Evolutionary conservation across 306 rosid genomes (phyloP).

Genomic region (Sesbania bispinosa): DNA sequence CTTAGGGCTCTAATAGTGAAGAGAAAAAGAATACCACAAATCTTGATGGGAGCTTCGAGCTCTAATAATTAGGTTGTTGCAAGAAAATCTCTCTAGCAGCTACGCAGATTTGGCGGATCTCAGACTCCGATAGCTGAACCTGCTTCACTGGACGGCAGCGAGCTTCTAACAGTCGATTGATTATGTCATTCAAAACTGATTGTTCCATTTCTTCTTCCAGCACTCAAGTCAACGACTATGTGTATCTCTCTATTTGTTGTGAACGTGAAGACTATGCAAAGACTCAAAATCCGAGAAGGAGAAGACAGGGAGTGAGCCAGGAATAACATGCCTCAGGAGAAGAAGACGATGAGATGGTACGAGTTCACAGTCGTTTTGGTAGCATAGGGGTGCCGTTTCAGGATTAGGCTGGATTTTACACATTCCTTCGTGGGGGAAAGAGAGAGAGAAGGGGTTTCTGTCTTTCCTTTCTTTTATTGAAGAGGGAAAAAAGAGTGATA

Average conservation of each 20-base stretch:
- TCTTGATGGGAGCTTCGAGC: slow-evolving; percentile 91
- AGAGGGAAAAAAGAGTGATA: not conserved
- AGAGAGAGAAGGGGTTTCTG: not conserved
- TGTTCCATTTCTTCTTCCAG: slow-evolving; percentile 55
- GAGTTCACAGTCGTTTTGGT: slow-evolving; percentile 31
- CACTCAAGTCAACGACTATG: slow-evolving; percentile 3
- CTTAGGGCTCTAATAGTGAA: too few species aligned
- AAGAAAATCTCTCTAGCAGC: slow-evolving; percentile 70
- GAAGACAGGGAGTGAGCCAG: not conserved
- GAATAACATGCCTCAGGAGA: slow-evolving; percentile 28
- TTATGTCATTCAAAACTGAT: slow-evolving; percentile 75
- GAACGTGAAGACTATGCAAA: slow-evolving; percentile 2
- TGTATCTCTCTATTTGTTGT: not conserved
- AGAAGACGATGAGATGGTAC: not conserved
- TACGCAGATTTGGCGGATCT: slow-evolving; percentile 86
- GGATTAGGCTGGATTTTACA: not conserved
- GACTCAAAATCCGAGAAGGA: not conserved
- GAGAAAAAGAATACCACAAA: slow-evolving; percentile 56
- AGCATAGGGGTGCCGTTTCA: slow-evolving; percentile 28
- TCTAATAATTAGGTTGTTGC: slow-evolving; percentile 81
- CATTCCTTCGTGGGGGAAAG: not conserved
- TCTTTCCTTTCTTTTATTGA: not conserved
- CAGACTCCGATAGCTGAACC: slow-evolving; percentile 87
- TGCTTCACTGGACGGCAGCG: slow-evolving; percentile 85
- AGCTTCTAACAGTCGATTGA: slow-evolving; percentile 76